Evolutionary conservation across 306 rosid genomes (phyloP), one percentile per base, ranked within the genome.

Genomic region (Cicer yamashitae): DNA sequence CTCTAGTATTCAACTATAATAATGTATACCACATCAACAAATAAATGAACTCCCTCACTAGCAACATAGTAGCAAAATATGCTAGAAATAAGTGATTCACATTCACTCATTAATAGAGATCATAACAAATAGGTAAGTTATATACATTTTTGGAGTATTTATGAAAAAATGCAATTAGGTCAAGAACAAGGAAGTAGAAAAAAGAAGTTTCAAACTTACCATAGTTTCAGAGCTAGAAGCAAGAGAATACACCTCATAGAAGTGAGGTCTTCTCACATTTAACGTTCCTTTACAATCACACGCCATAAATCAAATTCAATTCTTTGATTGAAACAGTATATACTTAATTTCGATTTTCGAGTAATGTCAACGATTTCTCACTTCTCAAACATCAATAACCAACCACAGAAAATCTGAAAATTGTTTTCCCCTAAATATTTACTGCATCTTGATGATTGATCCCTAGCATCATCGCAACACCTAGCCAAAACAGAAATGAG

Each of bases 201-300:
- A 30, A n/a, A 48, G 60, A 43, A 54, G 40, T 5, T 8, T 18
- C 52, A 25, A 11, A 66, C 38, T 76, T 83, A 93, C 98, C 93
- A 93, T 87, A 71, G 78, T 79, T 7, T 89, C 83, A 9, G 96
- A 84, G 85, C 80, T 79, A 37, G 82, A 73, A 66, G 85, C 71
- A 46, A 93, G 71, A 20, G 96, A 91, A 86, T 81, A 91, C 48
- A 89, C 79, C 65, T 86, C 84, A 72, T 85, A 91, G 86, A 93
- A 93, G 79, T 85, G 85, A 88, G 96, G 96, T 78, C 71, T 87
- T 82, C 88, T 89, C 75, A 67, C 84, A 73, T 79, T 88, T 15
- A 84, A 60, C 87, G 73, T 86, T 20, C 66, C 79, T 73, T 73
- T 83, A 56, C 63, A 75, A 72, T 74, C 90, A 40, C 81, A 82